Evolutionary conservation across 1,284 basidiomycete genomes (phyloP).

Genomic region (Porogramme epimiltina): DNA sequence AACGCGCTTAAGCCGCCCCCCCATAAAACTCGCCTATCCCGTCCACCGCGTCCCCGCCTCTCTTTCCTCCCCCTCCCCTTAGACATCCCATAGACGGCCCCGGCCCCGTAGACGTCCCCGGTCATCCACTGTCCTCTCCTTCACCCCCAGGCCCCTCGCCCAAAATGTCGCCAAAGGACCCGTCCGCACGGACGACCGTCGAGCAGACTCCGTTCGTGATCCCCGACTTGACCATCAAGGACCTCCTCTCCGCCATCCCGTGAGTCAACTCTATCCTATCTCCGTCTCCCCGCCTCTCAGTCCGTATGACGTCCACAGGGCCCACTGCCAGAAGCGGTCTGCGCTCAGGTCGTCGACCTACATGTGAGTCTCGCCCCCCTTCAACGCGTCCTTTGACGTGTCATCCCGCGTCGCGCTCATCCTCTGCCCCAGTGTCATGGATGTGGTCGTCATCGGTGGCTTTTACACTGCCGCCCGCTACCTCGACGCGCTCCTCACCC

Average conservation of each 20-base stretch:
- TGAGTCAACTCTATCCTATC: conserved; percentile 40
- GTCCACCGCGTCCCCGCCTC: conserved; percentile 11
- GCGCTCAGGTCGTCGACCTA: conserved; percentile 84
- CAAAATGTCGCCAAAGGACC: conserved; percentile 28
- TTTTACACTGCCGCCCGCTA: conserved; percentile 74
- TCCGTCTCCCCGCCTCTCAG: not conserved
- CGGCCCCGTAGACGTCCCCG: conserved; percentile 14
- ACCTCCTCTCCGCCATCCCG: conserved; percentile 89
- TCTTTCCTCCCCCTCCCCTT: conserved; percentile 14
- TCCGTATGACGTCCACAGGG: conserved; percentile 41
- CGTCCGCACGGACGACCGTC: conserved; percentile 37
- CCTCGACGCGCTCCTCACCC: conserved; percentile 67
- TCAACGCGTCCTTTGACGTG: conserved; percentile 13
- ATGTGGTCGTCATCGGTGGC: conserved; percentile 68
- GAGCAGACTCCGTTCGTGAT: conserved; percentile 69
- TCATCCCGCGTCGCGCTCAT: conserved; percentile 8
- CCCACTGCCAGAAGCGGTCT: conserved; percentile 93
- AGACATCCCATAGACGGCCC: conserved; percentile 21
- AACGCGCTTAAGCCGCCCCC: conserved; percentile 16
- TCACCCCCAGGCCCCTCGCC: conserved; percentile 10
- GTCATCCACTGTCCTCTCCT: conserved; percentile 5
- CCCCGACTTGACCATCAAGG: conserved; percentile 84
- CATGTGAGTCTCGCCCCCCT: conserved; percentile 61
- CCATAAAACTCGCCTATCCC: conserved; percentile 20
- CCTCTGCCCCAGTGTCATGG: conserved; percentile 60